Base-by-base conservation (phyloP, 2,329 filamentous ascomycete genomes). In the Cyphellophora attinorum region DNA sequence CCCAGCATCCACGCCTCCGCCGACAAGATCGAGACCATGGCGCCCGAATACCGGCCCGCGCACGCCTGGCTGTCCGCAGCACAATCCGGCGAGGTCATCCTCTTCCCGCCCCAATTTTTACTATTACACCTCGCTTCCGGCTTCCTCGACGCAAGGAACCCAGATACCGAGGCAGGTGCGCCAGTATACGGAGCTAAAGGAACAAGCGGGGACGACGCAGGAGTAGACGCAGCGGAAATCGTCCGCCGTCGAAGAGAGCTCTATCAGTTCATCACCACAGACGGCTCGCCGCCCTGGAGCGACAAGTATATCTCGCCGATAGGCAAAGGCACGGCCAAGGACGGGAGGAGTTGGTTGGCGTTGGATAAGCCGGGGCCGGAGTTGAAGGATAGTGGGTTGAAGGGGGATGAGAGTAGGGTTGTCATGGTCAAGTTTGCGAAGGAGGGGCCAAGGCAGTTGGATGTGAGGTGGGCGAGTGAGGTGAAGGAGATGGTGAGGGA, bases 101-200 rank as follows among this genome's bases (percentile, higher is more conserved):
- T 98, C 4, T 95, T 93, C 53, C 91, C 91, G 3, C 91, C 91
- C 0, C 91, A 96, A 53, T 81, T 79, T 53, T 64, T 78, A 42
- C 60, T 80, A 5, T 58, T 76, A 2, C 59, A 67, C 27, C 54
- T 77, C 5, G 57, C 72, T 2, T 55, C 65, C 0, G 59, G 60
- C 3, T 72, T 68, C 39, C 57, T 76, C 6, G 59, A 66, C 12
- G 47, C 57, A n/a, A 8, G 21, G 8, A n/a, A 52, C 8, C 8
- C 8, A 8, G 8, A 25, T 8, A 8, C n/a, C 8, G 21, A 25
- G n/a, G 21, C 8, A 8, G n/a, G 21, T n/a, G n/a, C 8, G 21
- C 8, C 8, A n/a, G n/a, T 25, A 8, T 25, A 25, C 21, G 21
- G 21, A 8, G 21, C 21, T 8, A 25, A 25, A n/a, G n/a, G 8